Percentiles rank a stretch among this genome's conserved stretches.
Evolutionary conservation across 352 stramenopile genomes (phyloP).

Genomic region (Pythium oligandrum): DNA sequence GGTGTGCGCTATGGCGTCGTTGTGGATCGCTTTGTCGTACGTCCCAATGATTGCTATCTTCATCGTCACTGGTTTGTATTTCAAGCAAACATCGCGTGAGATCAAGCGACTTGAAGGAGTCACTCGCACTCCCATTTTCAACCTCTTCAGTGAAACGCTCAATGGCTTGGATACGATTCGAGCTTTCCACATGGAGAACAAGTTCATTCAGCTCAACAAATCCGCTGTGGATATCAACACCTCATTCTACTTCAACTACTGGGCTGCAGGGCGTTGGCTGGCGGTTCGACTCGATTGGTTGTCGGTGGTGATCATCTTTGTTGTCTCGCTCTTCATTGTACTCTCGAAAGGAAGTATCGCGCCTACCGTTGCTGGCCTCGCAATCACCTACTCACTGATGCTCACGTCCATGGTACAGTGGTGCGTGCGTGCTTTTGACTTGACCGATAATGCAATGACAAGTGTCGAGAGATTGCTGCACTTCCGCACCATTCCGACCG

Average conservation of each 20-base stretch:
- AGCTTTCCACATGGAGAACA: constrained; percentile 37
- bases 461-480: constrained; percentile 61
- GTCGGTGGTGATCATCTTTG: constrained; percentile 82
- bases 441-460: constrained; percentile 89
- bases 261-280: constrained; percentile 81
- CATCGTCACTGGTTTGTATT: constrained; percentile 68
- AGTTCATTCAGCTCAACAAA: constrained; percentile 29
- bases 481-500: constrained; percentile 79
- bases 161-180: constrained; percentile 92
- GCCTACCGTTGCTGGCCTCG: constrained; percentile 70
- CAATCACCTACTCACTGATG: constrained; percentile 88
- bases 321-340: constrained; percentile 84
- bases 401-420: constrained; percentile 89
- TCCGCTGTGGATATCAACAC: constrained; percentile 31
- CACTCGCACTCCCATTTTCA: constrained; percentile 87
- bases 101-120: constrained; percentile 93
- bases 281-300: constrained; percentile 87
- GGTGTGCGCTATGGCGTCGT: constrained; percentile 29
- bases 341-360: constrained; percentile 32
- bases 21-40: constrained; percentile 40
- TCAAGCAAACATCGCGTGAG: constrained; percentile 74
- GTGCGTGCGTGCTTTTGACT: constrained; percentile 84
- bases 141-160: constrained; percentile 89
- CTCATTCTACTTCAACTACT: constrained; percentile 38
- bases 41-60: constrained; percentile 50